Evolutionary conservation across 192 early-diverging fungal species (phyloP).

Genomic region (Phycomyces blakesleeanus): DNA sequence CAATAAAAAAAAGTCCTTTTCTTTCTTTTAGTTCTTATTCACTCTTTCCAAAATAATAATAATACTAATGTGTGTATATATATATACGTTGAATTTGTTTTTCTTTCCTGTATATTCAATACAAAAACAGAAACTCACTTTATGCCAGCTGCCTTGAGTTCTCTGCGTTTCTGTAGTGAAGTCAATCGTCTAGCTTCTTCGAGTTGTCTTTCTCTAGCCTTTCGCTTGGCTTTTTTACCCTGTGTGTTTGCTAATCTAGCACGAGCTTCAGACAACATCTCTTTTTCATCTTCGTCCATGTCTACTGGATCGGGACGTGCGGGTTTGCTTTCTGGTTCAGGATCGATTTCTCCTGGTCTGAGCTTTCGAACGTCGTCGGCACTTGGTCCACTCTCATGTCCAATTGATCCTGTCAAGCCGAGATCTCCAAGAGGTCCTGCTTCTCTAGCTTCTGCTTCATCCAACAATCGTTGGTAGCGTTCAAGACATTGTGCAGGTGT

Average conservation of each 20-base stretch:
- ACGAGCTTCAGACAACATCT: slow-evolving; percentile 98
- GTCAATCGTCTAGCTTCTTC: slow-evolving; percentile 92
- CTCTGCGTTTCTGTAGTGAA: slow-evolving; percentile 87
- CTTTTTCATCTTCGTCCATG: slow-evolving; percentile 99
- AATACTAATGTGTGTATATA: no score
- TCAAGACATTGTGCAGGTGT: slow-evolving; percentile 96
- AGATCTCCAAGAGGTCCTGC: slow-evolving; percentile 50
- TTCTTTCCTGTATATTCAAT: no score
- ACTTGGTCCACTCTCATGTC: slow-evolving; percentile 68
- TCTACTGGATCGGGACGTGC: slow-evolving; percentile 97
- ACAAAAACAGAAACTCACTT: slow-evolving; percentile 42
- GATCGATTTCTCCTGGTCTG: slow-evolving; percentile 95
- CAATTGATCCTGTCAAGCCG: slow-evolving; percentile 58
- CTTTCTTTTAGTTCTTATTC: not conserved
- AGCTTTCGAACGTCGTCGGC: slow-evolving; percentile 83
- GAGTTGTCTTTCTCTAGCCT: slow-evolving; percentile 95
- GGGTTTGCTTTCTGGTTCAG: slow-evolving; percentile 94
- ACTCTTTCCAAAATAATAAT: not conserved
- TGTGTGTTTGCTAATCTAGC: slow-evolving; percentile 99
- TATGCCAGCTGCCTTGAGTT: slow-evolving; percentile 98
- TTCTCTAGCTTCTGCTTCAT: slow-evolving; percentile 91
- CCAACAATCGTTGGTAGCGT: slow-evolving; percentile 90
- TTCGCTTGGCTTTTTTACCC: slow-evolving; percentile 98
- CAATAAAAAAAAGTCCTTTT: no score
- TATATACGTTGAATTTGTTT: no score